These are phyloP conservation scores for Artemisia argyi DNA, from an alignment of 129 eudicot species.

Conservation along the genomic window DNA sequence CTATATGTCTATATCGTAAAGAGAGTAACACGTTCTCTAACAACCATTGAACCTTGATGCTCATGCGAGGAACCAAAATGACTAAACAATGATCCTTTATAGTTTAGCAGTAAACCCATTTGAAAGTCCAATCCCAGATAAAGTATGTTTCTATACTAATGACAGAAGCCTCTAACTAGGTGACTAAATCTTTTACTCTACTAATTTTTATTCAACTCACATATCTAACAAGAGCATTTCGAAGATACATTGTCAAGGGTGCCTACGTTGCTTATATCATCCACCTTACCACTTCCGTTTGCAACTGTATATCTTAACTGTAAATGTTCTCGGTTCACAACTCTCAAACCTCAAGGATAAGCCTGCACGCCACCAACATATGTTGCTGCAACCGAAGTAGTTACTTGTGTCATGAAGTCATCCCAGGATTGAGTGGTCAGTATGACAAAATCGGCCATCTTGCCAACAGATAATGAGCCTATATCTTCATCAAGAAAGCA, in stretches of 20 bases:
- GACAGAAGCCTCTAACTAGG: no score
- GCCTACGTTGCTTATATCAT: conserved; percentile 8
- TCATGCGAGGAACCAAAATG: background rate
- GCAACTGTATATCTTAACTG: background rate
- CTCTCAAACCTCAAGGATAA: conserved; percentile 41
- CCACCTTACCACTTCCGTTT: background rate
- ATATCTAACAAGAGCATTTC: background rate
- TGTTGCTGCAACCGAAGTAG: conserved; percentile 64
- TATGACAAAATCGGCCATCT: conserved; percentile 84
- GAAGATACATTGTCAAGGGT: background rate
- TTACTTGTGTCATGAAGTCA: conserved; percentile 44
- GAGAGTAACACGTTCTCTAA: background rate
- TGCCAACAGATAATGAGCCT: conserved; percentile 83
- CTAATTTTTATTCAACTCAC: background rate
- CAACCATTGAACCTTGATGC: background rate
- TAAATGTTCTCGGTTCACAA: conserved; percentile 4
- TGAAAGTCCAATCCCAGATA: background rate
- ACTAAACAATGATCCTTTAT: background rate
- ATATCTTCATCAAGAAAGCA: conserved; percentile 77
- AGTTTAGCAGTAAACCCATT: background rate
- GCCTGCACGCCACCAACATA: conserved; percentile 75
- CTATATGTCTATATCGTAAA: no score
- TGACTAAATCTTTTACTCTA: background rate
- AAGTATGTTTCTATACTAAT: background rate
- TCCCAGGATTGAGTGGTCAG: conserved; percentile 62